Evolutionary conservation across 1,284 basidiomycete genomes (phyloP).

Genomic region (Ustilago crameri): DNA sequence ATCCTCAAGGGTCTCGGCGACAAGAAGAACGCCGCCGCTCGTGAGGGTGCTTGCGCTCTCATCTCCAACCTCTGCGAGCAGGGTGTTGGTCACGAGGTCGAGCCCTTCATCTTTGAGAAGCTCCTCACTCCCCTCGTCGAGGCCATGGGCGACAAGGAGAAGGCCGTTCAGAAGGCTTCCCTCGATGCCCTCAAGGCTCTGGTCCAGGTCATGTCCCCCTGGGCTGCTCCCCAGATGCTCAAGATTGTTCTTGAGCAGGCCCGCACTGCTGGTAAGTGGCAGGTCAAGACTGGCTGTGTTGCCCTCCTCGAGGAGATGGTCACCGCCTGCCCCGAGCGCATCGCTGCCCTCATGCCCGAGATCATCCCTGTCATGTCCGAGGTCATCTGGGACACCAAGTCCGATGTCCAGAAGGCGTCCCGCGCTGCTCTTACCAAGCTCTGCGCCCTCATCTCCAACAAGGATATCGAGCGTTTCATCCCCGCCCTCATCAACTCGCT

Average conservation of each 20-base stretch:
- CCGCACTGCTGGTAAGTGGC: conserved; percentile 98
- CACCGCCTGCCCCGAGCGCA: conserved; percentile 83
- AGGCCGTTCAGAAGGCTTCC: conserved; percentile 83
- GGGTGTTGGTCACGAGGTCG: conserved; percentile 84
- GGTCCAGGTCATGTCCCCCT: conserved; percentile 86
- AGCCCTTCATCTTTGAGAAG: conserved; percentile 88
- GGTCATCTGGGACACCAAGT: conserved; percentile 99
- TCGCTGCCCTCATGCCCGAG: conserved; percentile 90
- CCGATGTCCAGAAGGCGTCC: conserved; percentile 98
- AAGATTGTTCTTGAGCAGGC: conserved; percentile 92
- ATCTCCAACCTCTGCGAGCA: conserved; percentile 78
- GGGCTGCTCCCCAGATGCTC: conserved; percentile 86
- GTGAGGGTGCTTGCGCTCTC: conserved; percentile 78
- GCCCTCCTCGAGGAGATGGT: conserved; percentile 90
- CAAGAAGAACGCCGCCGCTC: conserved; percentile 77
- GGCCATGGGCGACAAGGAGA: conserved; percentile 90
- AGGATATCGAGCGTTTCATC: conserved; percentile 85
- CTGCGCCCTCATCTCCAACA: conserved; percentile 82
- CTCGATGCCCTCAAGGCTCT: conserved; percentile 84
- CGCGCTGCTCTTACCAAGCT: conserved; percentile 89
- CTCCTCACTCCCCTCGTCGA: conserved; percentile 88
- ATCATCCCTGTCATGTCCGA: conserved; percentile 95
- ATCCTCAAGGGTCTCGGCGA: conserved; percentile 77
- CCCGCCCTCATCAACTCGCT: conserved; percentile 96
- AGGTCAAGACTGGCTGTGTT: conserved; percentile 92